These are phyloP conservation scores for Ambrosia trifida DNA, from an alignment of 129 eudicot genomes.

Conservation along the genomic window DNA sequence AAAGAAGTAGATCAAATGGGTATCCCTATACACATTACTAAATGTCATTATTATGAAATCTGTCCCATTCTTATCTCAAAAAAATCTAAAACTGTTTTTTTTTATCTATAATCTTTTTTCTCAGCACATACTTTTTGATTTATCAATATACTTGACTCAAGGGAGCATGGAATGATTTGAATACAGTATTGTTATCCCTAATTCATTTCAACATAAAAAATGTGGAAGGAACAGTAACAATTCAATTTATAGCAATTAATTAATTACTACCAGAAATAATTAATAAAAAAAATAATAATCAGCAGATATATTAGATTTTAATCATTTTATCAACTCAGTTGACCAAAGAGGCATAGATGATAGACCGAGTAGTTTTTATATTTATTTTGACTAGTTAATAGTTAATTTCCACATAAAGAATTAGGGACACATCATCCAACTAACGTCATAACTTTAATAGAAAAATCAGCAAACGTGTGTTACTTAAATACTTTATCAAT, in stretches of 20 bases:
- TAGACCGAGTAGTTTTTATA: not conserved
- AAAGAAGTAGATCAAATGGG: no score
- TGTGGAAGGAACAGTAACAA: not conserved
- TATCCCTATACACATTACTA: no score
- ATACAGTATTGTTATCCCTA: not conserved
- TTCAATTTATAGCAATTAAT: not conserved
- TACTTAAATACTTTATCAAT: not conserved
- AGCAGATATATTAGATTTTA: not conserved
- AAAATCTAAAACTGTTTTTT: not conserved
- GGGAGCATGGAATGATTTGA: conserved; percentile 6
- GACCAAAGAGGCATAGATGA: conserved; percentile 19
- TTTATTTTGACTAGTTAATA: not conserved
- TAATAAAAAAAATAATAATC: not conserved
- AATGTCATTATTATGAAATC: not conserved
- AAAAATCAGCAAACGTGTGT: conserved; percentile 17
- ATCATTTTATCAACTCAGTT: not conserved
- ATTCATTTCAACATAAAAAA: conserved; percentile 4
- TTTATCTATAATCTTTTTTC: not conserved
- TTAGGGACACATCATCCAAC: conserved; percentile 12
- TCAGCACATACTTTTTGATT: not conserved
- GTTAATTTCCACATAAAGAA: conserved; percentile 21
- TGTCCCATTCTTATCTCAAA: no score
- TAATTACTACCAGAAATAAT: not conserved
- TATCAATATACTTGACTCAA: conserved; percentile 4
- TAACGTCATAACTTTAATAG: conserved; percentile 2